phyloP scores from a whole-genome alignment of 2,329 filamentous ascomycete genomes.

The Aspergillus clavatus region DNA sequence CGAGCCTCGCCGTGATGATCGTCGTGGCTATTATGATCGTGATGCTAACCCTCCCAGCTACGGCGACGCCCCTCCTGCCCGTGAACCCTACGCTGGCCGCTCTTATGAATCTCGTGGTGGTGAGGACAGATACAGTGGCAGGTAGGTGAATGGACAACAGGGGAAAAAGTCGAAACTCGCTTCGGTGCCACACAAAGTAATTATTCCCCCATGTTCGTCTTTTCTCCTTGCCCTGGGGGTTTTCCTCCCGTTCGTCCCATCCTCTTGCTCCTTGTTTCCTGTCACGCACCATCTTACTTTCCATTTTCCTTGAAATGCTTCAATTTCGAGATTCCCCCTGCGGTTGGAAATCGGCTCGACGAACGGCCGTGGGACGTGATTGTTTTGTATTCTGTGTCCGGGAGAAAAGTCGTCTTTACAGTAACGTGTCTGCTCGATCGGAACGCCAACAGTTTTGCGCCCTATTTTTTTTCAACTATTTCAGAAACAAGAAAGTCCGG shows the following conservation, averaged over 20 bases:
- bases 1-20: constrained; percentile 41
- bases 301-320: constrained; percentile 31
- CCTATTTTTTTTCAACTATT: constrained; percentile 30
- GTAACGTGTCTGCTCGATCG: constrained; percentile 33
- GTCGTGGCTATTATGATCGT: constrained; percentile 51
- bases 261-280: constrained; percentile 14
- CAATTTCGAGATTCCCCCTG: constrained; percentile 19
- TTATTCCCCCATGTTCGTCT: constrained; percentile 9
- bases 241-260: constrained; percentile 13
- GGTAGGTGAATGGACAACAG: constrained; percentile 34
- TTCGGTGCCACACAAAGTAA: constrained; percentile 13
- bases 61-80: constrained; percentile 35
- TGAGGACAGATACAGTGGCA: constrained; percentile 38
- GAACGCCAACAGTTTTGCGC: constrained; percentile 31
- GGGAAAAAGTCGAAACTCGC: constrained; percentile 16
- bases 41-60: constrained; percentile 49
- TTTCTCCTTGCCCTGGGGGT: constrained; percentile 18
- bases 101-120: constrained; percentile 35
- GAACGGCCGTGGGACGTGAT: constrained; percentile 34
- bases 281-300: constrained; percentile 22
- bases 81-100: constrained; percentile 33
- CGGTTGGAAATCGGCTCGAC: constrained; percentile 32
- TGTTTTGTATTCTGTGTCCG: constrained; percentile 29
- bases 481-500: constrained; percentile 9
- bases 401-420: constrained; percentile 32